Base-by-base conservation (phyloP, 108 stramenopile species). In the Seminavis robusta region DNA sequence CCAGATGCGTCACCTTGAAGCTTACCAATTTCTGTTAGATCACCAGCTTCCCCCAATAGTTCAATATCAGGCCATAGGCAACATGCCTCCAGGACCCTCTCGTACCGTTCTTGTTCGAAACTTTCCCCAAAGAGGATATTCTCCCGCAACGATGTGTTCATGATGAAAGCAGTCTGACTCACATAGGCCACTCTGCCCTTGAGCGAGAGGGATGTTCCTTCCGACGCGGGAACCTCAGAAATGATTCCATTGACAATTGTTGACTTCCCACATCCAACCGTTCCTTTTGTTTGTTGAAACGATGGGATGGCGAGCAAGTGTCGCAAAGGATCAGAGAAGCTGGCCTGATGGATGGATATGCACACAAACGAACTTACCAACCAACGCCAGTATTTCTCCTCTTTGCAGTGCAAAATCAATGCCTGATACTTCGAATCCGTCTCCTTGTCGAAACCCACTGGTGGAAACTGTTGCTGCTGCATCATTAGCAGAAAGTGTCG, bases 81-180 rank as follows among this genome's bases (percentile, higher is more conserved):
- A 61, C 96, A 97, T 15, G 82, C 92, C 37, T 84, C 74, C 10
- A 98, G 34, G 1, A 93, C 92, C 49, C 68, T 43, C 21, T 96
- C 63, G 81, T 99, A 99, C 20, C 80, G 60, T 8, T 79, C 79
- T 25, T 54, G 15, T 37, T 96, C 76, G 33, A 67, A 90, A 3
- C 55, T 47, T 21, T 58, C 47, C 16, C 98, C 98, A 64, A 98
- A 97, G 34, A 98, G 52, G 28, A 99, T 95, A 70, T 99, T 99
- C 4, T 97, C 98, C 3, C 92, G 72, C 8, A 98, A 19, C 4
- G 94, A 93, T 11, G 75, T 64, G 63, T 99, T 99, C 20, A 95
- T 68, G 44, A 99, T 96, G 58, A 97, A 98, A 5, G 96, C 77
- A 25, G 70, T 84, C 59, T 99, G 97, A 29, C 79, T 77, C 4